These are phyloP conservation scores for Amaranthus tricolor DNA, from an alignment of 179 eudicot species.

Conservation along the genomic window DNA sequence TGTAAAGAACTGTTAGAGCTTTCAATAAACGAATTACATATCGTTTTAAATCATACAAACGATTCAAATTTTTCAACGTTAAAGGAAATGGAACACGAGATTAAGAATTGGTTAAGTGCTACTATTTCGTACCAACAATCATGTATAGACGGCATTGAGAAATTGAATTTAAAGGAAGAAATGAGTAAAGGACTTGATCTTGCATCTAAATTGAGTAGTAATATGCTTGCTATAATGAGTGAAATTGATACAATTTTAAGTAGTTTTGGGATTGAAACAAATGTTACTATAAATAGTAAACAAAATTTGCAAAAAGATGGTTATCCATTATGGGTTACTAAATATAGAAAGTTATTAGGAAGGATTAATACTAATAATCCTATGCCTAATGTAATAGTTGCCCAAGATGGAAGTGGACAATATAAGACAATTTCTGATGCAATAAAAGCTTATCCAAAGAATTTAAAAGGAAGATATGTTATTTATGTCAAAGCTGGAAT, in stretches of 20 bases:
- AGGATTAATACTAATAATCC: slow-evolving; percentile 19
- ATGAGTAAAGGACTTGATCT: slow-evolving; percentile 31
- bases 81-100: slow-evolving; percentile 30
- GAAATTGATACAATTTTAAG: slow-evolving; percentile 31
- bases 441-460: slow-evolving; percentile 52
- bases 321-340: slow-evolving; percentile 51
- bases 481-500: slow-evolving; percentile 72
- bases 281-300: background rate
- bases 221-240: slow-evolving; percentile 46
- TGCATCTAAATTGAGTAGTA: slow-evolving; percentile 47
- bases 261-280: slow-evolving; percentile 20
- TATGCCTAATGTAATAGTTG: slow-evolving; percentile 54
- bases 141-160: slow-evolving; percentile 49
- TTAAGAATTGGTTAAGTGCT: slow-evolving; percentile 65
- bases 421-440: slow-evolving; percentile 57
- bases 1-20: slow-evolving; percentile 47
- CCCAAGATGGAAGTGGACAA: slow-evolving; percentile 65
- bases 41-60: slow-evolving; percentile 21
- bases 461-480: slow-evolving; percentile 44
- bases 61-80: slow-evolving; percentile 15
- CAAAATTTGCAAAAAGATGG: slow-evolving; percentile 14
- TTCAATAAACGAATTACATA: slow-evolving; percentile 50
- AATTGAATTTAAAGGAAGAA: slow-evolving; percentile 29
- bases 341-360: slow-evolving; percentile 43
- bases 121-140: slow-evolving; percentile 48